Base-by-base conservation (phyloP, 2,329 filamentous ascomycete species). In the Pyrenophora seminiperda region DNA sequence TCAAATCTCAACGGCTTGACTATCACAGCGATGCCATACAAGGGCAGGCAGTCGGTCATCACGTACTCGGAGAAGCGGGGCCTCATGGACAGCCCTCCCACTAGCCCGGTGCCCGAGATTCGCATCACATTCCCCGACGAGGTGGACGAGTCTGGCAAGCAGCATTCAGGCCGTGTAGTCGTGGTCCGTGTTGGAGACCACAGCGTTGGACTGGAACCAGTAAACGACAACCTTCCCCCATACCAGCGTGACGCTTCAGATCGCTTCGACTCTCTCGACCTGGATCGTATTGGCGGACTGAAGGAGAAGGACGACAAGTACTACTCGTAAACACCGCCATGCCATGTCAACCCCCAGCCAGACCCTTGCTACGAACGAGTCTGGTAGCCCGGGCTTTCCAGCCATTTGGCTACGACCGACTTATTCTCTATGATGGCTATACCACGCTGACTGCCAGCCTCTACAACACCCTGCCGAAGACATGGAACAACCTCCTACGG, bases 101-200 rank as follows among this genome's bases (percentile, higher is more conserved):
- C 88, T 64, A 90, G 84, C 74, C 88, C 89, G 61, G 83, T 97
- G 20, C 94, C 94, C 15, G 90, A 97, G 77, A 99, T 99, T 67
- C 91, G 92, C 75, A 96, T 99, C 74, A 97, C 94, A 29, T 97
- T 99, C 79, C 94, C 94, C 13, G 90, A 95, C 65, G 94, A 97
- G 79, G 87, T 95, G 63, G 92, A 97, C 69, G 89, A 91, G 41
- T 68, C 77, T 46, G 93, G 93, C 62, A 90, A 86, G 74, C 82
- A 83, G 64, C 89, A 89, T 77, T 91, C 88, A 60, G 93, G 93
- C 27, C 86, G 92, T 24, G 91, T 97, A 42, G 88, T 99, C 17
- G 85, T 97, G 29, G 93, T 99, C 47, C 85, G 90, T 43, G 90
- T 97, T 42, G 91, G 92, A 56, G 94, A 97, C 60, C 88, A 85